Evolutionary conservation across 2,329 filamentous ascomycete genomes (phyloP).

Genomic region (Arthrobotrys sinensis): DNA sequence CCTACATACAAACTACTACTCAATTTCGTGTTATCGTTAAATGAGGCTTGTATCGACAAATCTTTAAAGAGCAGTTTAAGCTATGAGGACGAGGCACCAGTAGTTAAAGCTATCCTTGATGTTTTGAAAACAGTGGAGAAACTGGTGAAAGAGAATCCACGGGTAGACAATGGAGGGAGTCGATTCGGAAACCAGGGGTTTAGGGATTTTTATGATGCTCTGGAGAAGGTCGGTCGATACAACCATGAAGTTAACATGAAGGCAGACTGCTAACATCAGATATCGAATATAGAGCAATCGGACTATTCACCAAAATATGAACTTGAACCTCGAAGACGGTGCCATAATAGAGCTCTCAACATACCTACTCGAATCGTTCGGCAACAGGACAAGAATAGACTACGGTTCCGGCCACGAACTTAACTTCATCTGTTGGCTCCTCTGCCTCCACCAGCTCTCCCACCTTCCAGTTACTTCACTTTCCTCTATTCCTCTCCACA

Average conservation of each 20-base stretch:
- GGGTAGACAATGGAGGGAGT: slow-evolving; percentile 87
- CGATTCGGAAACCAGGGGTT: slow-evolving; percentile 96
- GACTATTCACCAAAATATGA: slow-evolving; percentile 50
- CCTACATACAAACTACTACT: slow-evolving; percentile 82
- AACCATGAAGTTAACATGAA: no score
- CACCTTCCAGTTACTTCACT: slow-evolving; percentile 79
- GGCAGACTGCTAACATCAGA: slow-evolving; percentile 62
- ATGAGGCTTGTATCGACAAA: slow-evolving; percentile 82
- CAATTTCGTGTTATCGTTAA: slow-evolving; percentile 87
- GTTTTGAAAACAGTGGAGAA: slow-evolving; percentile 80
- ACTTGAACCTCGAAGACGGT: slow-evolving; percentile 65
- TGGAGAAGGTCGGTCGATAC: slow-evolving; percentile 69
- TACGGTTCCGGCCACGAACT: slow-evolving; percentile 98
- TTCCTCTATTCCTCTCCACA: slow-evolving; percentile 79
- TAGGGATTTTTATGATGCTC: slow-evolving; percentile 81
- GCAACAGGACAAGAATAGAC: slow-evolving; percentile 88
- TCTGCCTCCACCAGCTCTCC: slow-evolving; percentile 88
- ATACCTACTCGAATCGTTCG: slow-evolving; percentile 87
- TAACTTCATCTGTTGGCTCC: slow-evolving; percentile 95
- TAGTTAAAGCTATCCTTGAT: slow-evolving; percentile 76
- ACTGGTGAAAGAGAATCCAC: slow-evolving; percentile 79
- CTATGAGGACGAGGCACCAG: slow-evolving; percentile 73
- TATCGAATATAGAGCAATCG: slow-evolving; percentile 7
- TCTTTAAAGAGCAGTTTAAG: slow-evolving; percentile 72
- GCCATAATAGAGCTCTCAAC: slow-evolving; percentile 81